These are phyloP conservation scores for Solanum hybrid DNA, from an alignment of 305 asterid species.

Conservation along the genomic window DNA sequence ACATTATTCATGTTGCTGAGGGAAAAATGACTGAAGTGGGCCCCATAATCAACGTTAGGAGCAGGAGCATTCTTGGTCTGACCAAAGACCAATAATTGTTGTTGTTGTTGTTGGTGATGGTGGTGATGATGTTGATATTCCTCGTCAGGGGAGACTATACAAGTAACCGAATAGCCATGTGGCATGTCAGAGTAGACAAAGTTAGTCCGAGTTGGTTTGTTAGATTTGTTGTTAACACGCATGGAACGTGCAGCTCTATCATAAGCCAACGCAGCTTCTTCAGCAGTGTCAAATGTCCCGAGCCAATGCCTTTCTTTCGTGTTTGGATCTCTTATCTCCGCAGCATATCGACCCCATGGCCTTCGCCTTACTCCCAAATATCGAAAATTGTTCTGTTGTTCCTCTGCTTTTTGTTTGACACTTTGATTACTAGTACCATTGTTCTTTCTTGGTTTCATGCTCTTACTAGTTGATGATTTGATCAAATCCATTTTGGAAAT, in stretches of 20 bases:
- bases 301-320: constrained; percentile 87
- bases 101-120: not conserved
- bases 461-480: constrained; percentile 16
- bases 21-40: not conserved
- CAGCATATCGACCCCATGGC: constrained; percentile 92
- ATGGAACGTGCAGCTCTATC: constrained; percentile 82
- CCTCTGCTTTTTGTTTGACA: not conserved
- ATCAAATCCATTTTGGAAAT: not conserved
- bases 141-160: constrained; percentile 78
- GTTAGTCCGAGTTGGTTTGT: constrained; percentile 55
- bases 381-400: constrained; percentile 12
- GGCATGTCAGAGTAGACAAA: constrained; percentile 94
- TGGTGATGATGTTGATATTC: constrained; percentile 5
- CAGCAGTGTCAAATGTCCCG: constrained; percentile 86
- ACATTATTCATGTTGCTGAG: not conserved
- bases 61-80: not conserved
- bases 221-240: constrained; percentile 38
- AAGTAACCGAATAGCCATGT: constrained; percentile 70
- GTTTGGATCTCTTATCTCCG: constrained; percentile 75
- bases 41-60: not conserved
- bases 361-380: constrained; percentile 72
- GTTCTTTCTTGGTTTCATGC: constrained; percentile 11
- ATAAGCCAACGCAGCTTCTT: constrained; percentile 84
- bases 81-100: not conserved
- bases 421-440: not conserved